Base-by-base conservation (phyloP, 2,329 filamentous ascomycete species). In the Aspergillus awamori region DNA sequence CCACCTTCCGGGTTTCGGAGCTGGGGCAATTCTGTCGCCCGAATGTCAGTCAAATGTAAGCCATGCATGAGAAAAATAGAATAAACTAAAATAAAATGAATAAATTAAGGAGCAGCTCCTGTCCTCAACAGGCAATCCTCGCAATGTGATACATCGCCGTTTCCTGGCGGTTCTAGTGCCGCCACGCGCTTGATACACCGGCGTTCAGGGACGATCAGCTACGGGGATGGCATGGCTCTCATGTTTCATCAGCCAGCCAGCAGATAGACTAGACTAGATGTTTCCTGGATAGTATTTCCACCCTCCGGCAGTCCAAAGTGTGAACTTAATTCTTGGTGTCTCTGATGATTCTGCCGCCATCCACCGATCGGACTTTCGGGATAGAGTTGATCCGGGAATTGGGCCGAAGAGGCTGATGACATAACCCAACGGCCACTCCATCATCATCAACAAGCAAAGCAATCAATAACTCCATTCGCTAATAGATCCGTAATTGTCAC, bases 351-450 rank as follows among this genome's bases (percentile, higher is more conserved):
- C 11, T 36, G 33, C 33, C 33, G 11, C 33, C 33, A 36, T 36
- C 33, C 33, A 36, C 33, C 33, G 33, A 36, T 36, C 41, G 41
- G 41, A 13, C 17, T 7, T 7, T 13, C 41, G 41, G 41, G 41
- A 4, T 5, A 11, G 5, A 22, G 20, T 22, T 45, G 41, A 45
- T 45, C 41, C 41, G 41, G 4, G 41, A 22, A 8, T 13, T 45
- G 41, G 20, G 17, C 41, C 20, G 41, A 13, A 22, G 41, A 11
- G 17, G 15, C 17, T 22, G 41, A 45, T 45, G 41, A 45, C 41
- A 45, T 45, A 45, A 45, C 41, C 41, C 20, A 45, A 45, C 95
- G 86, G 70, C 98, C 94, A 78, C 94, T 97, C 63, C 93, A 90
- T 75, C 92, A 90, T 75, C 92, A 45, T 45, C 41, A 22, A 17